Conservation (phyloP, 768 basidiomycete species). For the Boletus pseudopeckii region DNA sequence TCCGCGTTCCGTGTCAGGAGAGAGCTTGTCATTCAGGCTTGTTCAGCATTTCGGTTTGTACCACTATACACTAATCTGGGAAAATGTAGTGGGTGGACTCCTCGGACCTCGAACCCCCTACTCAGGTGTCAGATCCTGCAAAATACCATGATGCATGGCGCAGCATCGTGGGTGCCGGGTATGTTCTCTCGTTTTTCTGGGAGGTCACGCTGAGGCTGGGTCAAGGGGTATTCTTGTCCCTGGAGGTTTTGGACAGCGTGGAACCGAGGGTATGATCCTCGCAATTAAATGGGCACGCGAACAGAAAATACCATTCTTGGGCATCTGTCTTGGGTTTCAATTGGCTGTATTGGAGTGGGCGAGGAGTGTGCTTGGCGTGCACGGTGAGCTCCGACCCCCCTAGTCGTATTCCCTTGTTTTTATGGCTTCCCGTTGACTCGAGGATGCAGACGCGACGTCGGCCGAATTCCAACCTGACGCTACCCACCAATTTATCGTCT, state of each 20-base stretch:
- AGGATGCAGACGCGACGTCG: conserved; percentile 70
- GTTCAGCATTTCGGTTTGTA: conserved; percentile 21
- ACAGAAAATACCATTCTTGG: conserved; percentile 91
- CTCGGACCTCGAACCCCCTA: conserved; percentile 80
- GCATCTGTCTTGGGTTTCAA: conserved; percentile 98
- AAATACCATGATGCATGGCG: conserved; percentile 96
- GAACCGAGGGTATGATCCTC: conserved; percentile 95
- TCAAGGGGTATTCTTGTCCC: conserved; percentile 92
- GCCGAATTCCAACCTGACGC: conserved; percentile 69
- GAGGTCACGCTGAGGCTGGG: conserved; percentile 9
- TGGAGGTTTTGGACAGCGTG: conserved; percentile 91
- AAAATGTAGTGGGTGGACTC: conserved; percentile 88
- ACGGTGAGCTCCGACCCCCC: conserved; percentile 41
- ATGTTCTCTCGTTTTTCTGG: conserved; percentile 24
- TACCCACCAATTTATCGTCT: conserved; percentile 76
- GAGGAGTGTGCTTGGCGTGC: conserved; percentile 70
- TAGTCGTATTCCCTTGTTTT: background rate
- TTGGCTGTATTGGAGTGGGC: conserved; percentile 96
- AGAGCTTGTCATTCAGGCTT: conserved; percentile 76
- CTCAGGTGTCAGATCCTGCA: conserved; percentile 74
- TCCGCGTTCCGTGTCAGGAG: conserved; percentile 90
- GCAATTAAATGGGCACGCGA: conserved; percentile 98
- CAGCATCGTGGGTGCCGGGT: conserved; percentile 87
- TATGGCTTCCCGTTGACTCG: conserved; percentile 8
- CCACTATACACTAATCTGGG: conserved; percentile 3